Percentiles rank a stretch among this genome's conserved stretches.
Evolutionary conservation across 345 rosid species (phyloP).

Genomic region (Salix caprea): DNA sequence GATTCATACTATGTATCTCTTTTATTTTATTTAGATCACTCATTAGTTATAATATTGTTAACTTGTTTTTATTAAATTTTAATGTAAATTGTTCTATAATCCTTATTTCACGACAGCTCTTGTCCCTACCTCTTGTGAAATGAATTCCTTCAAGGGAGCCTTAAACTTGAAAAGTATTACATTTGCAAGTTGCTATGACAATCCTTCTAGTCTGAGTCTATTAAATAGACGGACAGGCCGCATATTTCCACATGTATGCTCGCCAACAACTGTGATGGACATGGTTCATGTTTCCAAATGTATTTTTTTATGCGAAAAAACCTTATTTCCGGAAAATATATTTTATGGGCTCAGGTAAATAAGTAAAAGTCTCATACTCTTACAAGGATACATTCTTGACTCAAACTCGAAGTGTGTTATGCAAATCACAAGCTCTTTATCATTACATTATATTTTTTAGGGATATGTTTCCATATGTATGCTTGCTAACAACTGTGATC

Average conservation of each 20-base stretch:
- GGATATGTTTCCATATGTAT: neutral
- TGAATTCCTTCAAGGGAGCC: neutral
- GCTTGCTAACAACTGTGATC: too few relatives aligned
- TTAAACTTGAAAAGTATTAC: neutral
- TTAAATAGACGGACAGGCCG: neutral
- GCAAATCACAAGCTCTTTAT: accelerated
- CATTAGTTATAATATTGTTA: neutral
- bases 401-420: accelerated
- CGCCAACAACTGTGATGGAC: neutral
- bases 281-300: too few relatives aligned
- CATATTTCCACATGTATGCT: constrained; percentile 4
- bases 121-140: neutral
- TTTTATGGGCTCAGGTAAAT: too few relatives aligned
- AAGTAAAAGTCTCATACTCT: too few relatives aligned
- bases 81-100: too few relatives aligned
- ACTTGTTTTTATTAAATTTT: neutral
- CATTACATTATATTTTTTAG: too few relatives aligned
- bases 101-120: neutral
- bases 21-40: neutral
- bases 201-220: neutral
- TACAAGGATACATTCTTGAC: too few relatives aligned
- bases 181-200: neutral
- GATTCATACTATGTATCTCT: neutral
- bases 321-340: too few relatives aligned
- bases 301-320: too few relatives aligned